phyloP scores from a whole-genome alignment of 2,329 filamentous ascomycete species.

The Parastagonospora nodorum region DNA sequence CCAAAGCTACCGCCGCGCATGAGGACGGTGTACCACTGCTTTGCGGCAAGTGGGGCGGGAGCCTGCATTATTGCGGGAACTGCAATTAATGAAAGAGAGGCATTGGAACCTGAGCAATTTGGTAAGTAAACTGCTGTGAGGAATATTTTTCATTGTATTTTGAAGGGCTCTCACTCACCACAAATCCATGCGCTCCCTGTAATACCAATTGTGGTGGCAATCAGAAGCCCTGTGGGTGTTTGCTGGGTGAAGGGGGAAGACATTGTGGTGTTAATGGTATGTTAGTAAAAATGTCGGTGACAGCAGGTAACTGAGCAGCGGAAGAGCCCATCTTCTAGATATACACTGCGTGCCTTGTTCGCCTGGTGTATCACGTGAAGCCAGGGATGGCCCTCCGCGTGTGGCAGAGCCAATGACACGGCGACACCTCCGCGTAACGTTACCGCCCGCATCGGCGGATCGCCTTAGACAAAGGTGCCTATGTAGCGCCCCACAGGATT shows the following conservation, averaged over 20 bases:
- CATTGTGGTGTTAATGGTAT: constrained; percentile 15
- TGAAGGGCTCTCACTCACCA: constrained; percentile 32
- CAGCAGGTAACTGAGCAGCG: background rate
- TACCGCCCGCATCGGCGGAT: no score
- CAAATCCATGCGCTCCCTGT: constrained; percentile 55
- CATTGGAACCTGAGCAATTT: constrained; percentile 38
- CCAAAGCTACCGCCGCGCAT: constrained; percentile 47
- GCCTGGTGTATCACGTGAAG: no score
- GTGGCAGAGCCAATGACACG: no score
- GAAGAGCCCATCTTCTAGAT: background rate
- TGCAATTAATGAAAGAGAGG: constrained; percentile 48
- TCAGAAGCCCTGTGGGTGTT: constrained; percentile 45
- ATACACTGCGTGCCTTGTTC: no score
- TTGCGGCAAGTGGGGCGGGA: constrained; percentile 60
- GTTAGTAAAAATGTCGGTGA: background rate
- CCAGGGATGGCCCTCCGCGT: no score
- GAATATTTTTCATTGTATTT: background rate
- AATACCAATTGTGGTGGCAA: constrained; percentile 58
- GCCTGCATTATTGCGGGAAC: constrained; percentile 61
- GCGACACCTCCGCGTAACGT: no score
- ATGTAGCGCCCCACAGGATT: no score
- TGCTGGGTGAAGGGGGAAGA: constrained; percentile 27
- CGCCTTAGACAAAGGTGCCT: no score
- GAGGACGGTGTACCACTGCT: constrained; percentile 59
- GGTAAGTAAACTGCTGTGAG: background rate